Evolutionary conservation across 306 rosid species (phyloP).

Genomic region (Biancaea sappan): DNA sequence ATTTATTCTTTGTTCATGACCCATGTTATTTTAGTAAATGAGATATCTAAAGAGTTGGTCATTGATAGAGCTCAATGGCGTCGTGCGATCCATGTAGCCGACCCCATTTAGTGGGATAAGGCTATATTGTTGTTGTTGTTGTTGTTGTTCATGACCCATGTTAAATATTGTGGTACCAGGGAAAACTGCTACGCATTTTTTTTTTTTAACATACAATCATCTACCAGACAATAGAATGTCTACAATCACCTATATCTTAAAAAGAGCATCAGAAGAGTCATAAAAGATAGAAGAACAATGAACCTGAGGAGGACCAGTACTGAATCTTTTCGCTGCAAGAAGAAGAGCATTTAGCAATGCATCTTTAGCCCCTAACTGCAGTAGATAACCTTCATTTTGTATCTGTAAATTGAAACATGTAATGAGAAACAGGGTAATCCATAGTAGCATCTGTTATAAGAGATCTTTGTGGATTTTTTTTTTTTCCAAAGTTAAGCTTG

Average conservation of each 20-base stretch:
- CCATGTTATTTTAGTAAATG: too few relatives aligned
- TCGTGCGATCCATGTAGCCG: too few relatives aligned
- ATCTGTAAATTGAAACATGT: constrained; percentile 55
- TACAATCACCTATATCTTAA: constrained; percentile 1
- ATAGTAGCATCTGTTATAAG: background rate
- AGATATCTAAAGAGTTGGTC: too few relatives aligned
- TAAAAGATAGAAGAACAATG: constrained; percentile 23
- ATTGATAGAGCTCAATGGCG: too few relatives aligned
- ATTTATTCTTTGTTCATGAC: background rate
- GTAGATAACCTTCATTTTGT: constrained; percentile 72
- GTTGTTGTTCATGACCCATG: background rate
- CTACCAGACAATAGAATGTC: background rate
- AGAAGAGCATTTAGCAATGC: constrained; percentile 92
- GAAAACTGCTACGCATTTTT: background rate
- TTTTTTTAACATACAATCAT: constrained; percentile 10
- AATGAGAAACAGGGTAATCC: background rate
- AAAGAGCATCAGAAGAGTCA: background rate
- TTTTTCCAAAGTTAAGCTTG: constrained; percentile 15
- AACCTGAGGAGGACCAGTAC: constrained; percentile 94
- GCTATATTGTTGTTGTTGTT: too few relatives aligned
- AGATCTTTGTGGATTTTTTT: background rate
- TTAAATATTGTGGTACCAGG: background rate
- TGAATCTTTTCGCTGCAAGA: constrained; percentile 76
- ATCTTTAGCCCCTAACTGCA: constrained; percentile 77
- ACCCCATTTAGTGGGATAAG: too few relatives aligned